Percentiles rank a stretch among this genome's conserved stretches.
Evolutionary conservation across 345 rosid genomes (phyloP).

Genomic region (Eucalyptus pauciflora): DNA sequence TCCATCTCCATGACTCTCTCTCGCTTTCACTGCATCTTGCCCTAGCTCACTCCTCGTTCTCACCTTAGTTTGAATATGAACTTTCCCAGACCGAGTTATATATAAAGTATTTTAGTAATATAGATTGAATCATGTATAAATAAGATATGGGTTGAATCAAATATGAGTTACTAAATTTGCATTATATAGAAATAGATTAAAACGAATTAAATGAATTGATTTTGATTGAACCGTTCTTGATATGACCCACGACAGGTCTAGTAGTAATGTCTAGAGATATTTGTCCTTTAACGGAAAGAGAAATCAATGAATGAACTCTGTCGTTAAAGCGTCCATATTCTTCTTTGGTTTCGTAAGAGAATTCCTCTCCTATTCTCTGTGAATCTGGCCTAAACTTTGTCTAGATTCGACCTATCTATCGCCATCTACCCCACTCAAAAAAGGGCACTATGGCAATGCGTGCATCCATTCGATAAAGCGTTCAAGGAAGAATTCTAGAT

Average conservation of each 20-base stretch:
- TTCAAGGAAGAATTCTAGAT: background rate
- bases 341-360: background rate
- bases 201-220: fast-evolving
- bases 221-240: fast-evolving
- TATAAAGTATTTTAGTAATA: too few species aligned
- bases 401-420: background rate
- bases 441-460: background rate
- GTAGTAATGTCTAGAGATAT: background rate
- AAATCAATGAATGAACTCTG: background rate
- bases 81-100: too few species aligned
- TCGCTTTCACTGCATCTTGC: background rate
- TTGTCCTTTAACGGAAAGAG: background rate
- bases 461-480: background rate
- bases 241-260: fast-evolving
- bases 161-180: fast-evolving
- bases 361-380: background rate
- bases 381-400: background rate
- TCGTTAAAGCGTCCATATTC: background rate
- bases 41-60: background rate
- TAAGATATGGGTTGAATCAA: fast-evolving
- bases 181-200: fast-evolving
- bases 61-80: too few species aligned
- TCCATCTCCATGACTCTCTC: background rate
- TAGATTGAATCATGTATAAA: fast-evolving
- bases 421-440: background rate